A percentile compares a stretch with the other conserved stretches of the same genome.
These are phyloP conservation scores for Lichenothelia convexa DNA, from an alignment of 495 filamentous ascomycete genomes.

Conservation along the genomic window DNA sequence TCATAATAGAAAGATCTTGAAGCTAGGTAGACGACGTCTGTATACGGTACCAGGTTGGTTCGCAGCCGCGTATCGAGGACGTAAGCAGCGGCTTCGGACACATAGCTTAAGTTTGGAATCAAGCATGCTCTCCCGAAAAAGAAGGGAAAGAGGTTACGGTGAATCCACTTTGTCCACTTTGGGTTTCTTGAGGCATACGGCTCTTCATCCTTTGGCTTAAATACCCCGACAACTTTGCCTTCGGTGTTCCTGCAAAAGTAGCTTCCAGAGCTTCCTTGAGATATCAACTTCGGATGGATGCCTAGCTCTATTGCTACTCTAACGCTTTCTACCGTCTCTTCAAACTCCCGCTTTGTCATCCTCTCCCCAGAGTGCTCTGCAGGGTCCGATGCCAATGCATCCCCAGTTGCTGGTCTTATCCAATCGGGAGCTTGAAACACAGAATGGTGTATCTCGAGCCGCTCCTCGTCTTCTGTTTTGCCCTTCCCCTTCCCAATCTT, in stretches of 20 bases:
- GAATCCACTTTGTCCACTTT: slow-evolving; percentile 28
- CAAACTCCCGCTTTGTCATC: slow-evolving; percentile 65
- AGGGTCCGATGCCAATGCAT: slow-evolving; percentile 43
- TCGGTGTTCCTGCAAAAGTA: slow-evolving; percentile 89
- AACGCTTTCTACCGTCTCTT: slow-evolving; percentile 79
- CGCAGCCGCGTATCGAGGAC: slow-evolving; percentile 77
- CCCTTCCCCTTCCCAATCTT: slow-evolving; percentile 68
- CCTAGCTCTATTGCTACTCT: slow-evolving; percentile 76
- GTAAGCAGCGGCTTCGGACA: slow-evolving; percentile 94
- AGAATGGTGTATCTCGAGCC: slow-evolving; percentile 87
- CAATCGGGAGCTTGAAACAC: slow-evolving; percentile 89
- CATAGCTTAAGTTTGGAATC: slow-evolving; percentile 97
- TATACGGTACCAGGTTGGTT: slow-evolving; percentile 88
- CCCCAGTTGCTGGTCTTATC: slow-evolving; percentile 55
- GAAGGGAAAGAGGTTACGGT: slow-evolving; percentile 65
- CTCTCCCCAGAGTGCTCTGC: slow-evolving; percentile 32
- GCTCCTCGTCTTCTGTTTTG: slow-evolving; percentile 59
- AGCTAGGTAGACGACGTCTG: slow-evolving; percentile 81
- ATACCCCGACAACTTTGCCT: slow-evolving; percentile 90
- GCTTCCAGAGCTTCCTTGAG: slow-evolving; percentile 89
- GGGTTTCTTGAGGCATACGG: slow-evolving; percentile 48
- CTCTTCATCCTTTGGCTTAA: slow-evolving; percentile 98
- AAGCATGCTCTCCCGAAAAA: slow-evolving; percentile 91
- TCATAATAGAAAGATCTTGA: slow-evolving; percentile 97
- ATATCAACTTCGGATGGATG: slow-evolving; percentile 85